phyloP scores from a whole-genome alignment of 75 land plant genomes.

The Larix kaempferi region DNA sequence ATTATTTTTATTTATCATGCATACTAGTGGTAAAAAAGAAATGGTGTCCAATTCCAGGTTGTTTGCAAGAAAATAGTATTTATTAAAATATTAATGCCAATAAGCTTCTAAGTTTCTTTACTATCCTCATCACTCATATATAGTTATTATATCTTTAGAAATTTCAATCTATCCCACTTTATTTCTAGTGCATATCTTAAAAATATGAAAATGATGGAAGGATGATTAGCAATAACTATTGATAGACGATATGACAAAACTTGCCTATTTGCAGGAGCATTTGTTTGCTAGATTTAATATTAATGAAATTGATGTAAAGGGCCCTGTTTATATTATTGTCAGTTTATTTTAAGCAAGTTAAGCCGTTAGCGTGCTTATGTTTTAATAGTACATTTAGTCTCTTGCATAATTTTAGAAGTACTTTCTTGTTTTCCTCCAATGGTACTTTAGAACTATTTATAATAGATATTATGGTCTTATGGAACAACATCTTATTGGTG shows the following conservation, averaged over 20 bases:
- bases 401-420: background rate
- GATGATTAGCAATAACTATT: background rate
- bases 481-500: background rate
- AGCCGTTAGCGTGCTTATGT: background rate
- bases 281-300: constrained; percentile 58
- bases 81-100: no score
- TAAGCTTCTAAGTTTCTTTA: no score
- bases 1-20: background rate
- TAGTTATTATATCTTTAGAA: background rate
- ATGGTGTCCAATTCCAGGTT: no score
- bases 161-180: background rate
- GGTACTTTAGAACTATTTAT: background rate
- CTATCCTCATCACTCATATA: no score
- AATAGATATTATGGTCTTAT: background rate
- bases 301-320: constrained; percentile 69
- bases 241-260: constrained; percentile 67
- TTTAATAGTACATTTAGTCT: background rate
- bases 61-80: no score
- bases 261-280: constrained; percentile 69
- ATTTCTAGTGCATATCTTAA: background rate
- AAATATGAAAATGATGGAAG: background rate
- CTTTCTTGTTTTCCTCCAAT: background rate
- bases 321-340: background rate
- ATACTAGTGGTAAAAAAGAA: no score
- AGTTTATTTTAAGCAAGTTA: background rate